Percentiles rank a stretch among this genome's conserved stretches.
Evolutionary conservation across 2,329 filamentous ascomycete genomes (phyloP).

Genomic region (Ceratocystis lukuohia): DNA sequence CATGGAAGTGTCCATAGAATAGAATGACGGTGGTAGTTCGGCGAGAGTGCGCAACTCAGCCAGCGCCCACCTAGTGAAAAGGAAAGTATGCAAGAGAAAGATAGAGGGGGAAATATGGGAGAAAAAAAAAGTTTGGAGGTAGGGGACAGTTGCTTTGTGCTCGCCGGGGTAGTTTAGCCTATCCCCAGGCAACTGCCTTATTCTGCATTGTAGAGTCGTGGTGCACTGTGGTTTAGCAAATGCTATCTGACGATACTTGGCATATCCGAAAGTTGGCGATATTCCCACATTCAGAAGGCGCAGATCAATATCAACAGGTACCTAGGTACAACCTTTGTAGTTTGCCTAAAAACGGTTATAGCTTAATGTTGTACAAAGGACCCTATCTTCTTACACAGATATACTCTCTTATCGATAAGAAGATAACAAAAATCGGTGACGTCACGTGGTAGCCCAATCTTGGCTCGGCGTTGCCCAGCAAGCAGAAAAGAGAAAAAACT

Average conservation of each 20-base stretch:
- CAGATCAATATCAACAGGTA: too few relatives aligned
- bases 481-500: not conserved
- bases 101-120: too few relatives aligned
- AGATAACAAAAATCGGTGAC: not conserved
- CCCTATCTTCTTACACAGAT: not conserved
- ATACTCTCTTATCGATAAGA: constrained; percentile 1
- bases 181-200: not conserved
- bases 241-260: not conserved
- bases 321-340: too few relatives aligned
- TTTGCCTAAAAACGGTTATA: too few relatives aligned
- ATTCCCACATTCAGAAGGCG: too few relatives aligned
- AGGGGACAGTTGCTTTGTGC: not conserved
- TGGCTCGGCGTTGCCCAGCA: not conserved
- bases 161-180: not conserved
- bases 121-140: not conserved
- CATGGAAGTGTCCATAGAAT: too few relatives aligned
- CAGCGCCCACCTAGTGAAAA: too few relatives aligned
- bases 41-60: too few relatives aligned
- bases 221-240: not conserved
- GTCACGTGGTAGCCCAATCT: constrained; percentile 6
- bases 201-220: not conserved
- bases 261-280: too few relatives aligned
- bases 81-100: too few relatives aligned
- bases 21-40: too few relatives aligned
- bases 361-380: not conserved